Percentiles rank a stretch among this genome's conserved stretches.
Conservation (phyloP, 2,329 filamentous ascomycete species). For the Sporothrix sp. region DNA sequence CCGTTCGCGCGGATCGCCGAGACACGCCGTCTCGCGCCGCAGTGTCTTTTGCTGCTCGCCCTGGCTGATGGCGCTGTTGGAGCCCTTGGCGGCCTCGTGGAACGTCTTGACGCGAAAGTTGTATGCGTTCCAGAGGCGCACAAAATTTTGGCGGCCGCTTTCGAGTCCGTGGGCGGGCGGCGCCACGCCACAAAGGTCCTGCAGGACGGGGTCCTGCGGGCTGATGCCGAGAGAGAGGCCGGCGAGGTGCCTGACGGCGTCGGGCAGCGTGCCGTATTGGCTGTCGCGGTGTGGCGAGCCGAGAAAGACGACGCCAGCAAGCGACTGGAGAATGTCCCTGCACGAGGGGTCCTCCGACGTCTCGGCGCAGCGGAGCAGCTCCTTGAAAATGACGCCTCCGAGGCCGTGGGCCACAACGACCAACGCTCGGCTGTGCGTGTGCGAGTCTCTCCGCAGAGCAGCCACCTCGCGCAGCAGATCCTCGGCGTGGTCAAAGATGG, state of each 20-base stretch:
- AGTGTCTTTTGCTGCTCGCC: conserved; percentile 16
- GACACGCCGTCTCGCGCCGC: conserved; percentile 21
- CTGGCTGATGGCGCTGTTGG: conserved; percentile 9
- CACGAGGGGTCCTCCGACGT: conserved; percentile 18
- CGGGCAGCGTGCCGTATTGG: conserved; percentile 20
- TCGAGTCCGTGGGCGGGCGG: conserved; percentile 15
- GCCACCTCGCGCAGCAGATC: conserved; percentile 24
- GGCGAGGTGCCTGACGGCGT: conserved; percentile 25
- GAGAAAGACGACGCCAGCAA: conserved; percentile 23
- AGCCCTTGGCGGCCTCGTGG: conserved; percentile 18
- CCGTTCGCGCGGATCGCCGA: conserved; percentile 25
- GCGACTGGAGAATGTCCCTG: conserved; percentile 21
- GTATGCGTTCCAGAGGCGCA: conserved; percentile 25
- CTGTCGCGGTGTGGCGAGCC: conserved; percentile 24
- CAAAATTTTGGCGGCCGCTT: conserved; percentile 21
- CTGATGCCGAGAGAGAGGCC: conserved; percentile 18
- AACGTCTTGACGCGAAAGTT: conserved; percentile 27
- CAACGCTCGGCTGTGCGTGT: conserved; percentile 18
- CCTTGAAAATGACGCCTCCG: conserved; percentile 26
- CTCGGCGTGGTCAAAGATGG: conserved; percentile 23
- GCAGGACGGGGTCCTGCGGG: conserved; percentile 20
- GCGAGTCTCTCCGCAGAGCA: conserved; percentile 14
- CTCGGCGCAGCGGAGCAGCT: conserved; percentile 25
- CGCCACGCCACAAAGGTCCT: conserved; percentile 22
- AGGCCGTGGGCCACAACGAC: conserved; percentile 25